A percentile compares a stretch with the other conserved stretches of the same genome.
phyloP scores from a whole-genome alignment of 1,284 basidiomycete species.

The Cutaneotrichosporon dermatis region DNA sequence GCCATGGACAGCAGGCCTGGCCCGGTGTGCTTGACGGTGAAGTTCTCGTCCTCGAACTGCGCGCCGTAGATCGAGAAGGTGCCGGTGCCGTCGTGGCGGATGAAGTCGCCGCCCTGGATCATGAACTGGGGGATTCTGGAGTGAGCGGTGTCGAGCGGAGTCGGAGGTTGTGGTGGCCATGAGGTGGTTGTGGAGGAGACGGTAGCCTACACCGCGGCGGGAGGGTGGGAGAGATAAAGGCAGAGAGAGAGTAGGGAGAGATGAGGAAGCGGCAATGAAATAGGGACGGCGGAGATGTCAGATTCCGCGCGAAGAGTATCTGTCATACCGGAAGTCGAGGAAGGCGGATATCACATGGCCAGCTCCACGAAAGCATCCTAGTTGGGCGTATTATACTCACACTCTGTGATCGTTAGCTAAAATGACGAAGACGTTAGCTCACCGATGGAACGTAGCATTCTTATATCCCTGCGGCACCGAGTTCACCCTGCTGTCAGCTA shows the following conservation, averaged over 20 bases:
- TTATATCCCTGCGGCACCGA: slow-evolving; percentile 85
- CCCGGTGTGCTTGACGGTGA: slow-evolving; percentile 78
- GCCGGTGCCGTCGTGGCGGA: slow-evolving; percentile 89
- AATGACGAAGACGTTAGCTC: slow-evolving; percentile 23
- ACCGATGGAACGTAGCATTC: slow-evolving; percentile 86
- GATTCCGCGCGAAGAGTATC: too few species aligned
- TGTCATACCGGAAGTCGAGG: too few species aligned
- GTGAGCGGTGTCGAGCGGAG: not conserved
- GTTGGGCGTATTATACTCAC: slow-evolving; percentile 2
- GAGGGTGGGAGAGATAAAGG: too few species aligned
- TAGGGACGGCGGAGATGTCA: too few species aligned
- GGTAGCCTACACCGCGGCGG: not conserved
- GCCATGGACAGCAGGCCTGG: slow-evolving; percentile 87
- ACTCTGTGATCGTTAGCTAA: slow-evolving; percentile 13
- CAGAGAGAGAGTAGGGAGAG: too few species aligned
- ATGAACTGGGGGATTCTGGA: slow-evolving; percentile 52
- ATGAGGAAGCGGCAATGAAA: too few species aligned
- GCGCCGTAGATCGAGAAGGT: slow-evolving; percentile 92
- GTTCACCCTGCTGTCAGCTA: slow-evolving; percentile 60
- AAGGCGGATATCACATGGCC: too few species aligned
- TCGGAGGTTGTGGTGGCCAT: too few species aligned
- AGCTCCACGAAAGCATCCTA: too few species aligned
- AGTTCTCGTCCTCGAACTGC: slow-evolving; percentile 95
- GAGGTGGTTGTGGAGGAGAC: not conserved
- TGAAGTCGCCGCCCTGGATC: slow-evolving; percentile 62